Percentiles rank a stretch among this genome's conserved stretches.
Conservation (phyloP, 306 rosid species). For the Citrullus mucosospermus region DNA sequence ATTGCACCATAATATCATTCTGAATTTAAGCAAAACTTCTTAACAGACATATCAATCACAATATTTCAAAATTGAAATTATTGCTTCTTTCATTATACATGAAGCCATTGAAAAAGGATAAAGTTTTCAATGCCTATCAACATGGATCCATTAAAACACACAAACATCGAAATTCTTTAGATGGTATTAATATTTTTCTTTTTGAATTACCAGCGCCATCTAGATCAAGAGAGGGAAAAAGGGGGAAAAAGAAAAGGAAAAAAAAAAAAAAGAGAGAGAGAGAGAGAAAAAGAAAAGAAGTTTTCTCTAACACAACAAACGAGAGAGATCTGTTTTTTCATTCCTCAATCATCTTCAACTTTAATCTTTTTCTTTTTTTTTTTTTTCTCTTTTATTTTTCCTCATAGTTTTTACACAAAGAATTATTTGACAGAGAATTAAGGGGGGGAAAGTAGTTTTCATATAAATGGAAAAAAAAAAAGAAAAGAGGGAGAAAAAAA, state of each 20-base stretch:
- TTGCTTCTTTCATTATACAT: neutral
- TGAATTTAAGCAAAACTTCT: neutral
- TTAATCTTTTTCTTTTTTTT: constrained; percentile 13
- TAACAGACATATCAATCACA: neutral
- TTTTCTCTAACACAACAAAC: constrained; percentile 29
- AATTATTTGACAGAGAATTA: neutral
- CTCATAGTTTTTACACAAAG: constrained; percentile 20
- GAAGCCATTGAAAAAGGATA: neutral
- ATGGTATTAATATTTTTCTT: neutral
- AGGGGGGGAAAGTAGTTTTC: neutral
- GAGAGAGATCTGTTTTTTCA: constrained; percentile 50
- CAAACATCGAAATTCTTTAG: neutral
- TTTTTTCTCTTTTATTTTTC: neutral
- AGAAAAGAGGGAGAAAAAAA: neutral
- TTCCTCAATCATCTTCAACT: constrained; percentile 52
- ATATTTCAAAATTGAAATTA: neutral
- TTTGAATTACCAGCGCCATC: neutral
- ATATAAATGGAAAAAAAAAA: neutral
- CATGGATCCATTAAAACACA: neutral
- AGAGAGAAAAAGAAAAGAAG: neutral
- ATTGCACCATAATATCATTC: neutral
- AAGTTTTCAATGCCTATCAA: neutral
- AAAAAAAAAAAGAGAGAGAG: too few relatives aligned
- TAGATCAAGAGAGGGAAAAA: neutral
- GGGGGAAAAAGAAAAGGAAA: neutral